These are phyloP conservation scores for Inga laurina DNA, from an alignment of 306 rosid species.

Conservation along the genomic window DNA sequence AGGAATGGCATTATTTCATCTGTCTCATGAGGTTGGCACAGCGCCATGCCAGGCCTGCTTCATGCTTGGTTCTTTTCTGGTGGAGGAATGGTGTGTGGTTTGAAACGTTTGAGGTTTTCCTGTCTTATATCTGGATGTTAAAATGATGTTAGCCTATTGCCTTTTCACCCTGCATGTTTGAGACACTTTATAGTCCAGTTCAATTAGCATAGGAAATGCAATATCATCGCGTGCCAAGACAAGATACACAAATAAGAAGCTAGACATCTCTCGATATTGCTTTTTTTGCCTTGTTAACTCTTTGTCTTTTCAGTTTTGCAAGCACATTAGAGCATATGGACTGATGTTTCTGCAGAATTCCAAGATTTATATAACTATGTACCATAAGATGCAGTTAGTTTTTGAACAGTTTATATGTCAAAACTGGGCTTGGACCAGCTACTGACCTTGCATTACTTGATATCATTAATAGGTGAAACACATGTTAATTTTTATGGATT, in stretches of 20 bases:
- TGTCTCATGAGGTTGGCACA: background rate
- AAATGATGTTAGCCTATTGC: background rate
- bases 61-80: constrained; percentile 3
- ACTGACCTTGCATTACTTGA: background rate
- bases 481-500: background rate
- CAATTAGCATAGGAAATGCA: constrained; percentile 4
- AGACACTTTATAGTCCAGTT: background rate
- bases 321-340: background rate
- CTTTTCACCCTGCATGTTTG: background rate
- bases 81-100: background rate
- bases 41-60: background rate
- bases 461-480: background rate
- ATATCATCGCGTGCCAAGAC: background rate
- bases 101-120: background rate
- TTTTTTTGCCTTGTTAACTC: background rate
- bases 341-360: background rate
- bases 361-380: background rate
- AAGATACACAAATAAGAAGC: background rate
- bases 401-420: constrained; percentile 6
- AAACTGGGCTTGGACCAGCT: background rate
- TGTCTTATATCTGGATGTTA: background rate
- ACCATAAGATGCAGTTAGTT: background rate
- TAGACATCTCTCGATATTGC: background rate
- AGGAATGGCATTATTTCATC: constrained; percentile 15
- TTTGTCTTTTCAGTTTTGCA: background rate